Base-by-base conservation (phyloP, 2,329 filamentous ascomycete species). In the Bisporella sp. region DNA sequence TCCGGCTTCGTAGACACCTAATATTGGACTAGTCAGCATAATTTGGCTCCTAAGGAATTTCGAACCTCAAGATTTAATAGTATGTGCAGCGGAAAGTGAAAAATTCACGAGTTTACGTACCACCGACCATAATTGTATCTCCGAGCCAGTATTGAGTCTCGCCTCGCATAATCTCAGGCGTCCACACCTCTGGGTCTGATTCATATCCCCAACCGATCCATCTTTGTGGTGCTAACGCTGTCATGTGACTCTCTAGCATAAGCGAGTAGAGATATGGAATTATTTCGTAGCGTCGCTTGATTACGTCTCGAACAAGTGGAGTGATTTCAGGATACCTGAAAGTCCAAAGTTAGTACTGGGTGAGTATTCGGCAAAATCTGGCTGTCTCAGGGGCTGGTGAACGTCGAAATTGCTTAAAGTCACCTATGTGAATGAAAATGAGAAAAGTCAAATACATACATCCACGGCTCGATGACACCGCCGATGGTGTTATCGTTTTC, bases 171-270 rank as follows among this genome's bases (percentile, higher is more conserved):
- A 87, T 68, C 1, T 71, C 60, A 45, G 72, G 72, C 2, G 69
- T 78, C 85, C 85, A 89, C 0, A 89, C 79, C 53, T 81, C 78
- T 0, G 79, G 70, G 56, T 89, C 85, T 0, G 67, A 60, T 61
- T 88, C 84, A 58, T 84, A 87, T 30, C 82, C 84, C 83, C 84
- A 88, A 0, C 85, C 85, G 0, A 81, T 80, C 85, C 85, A 89
- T 47, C 84, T 72, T 59, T 87, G 84, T 0, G 84, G 80, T 1
- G 85, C 83, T 0, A 72, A 68, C 0, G 85, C 85, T 0, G 68
- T 73, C 44, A 71, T 66, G 61, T 88, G 84, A 28, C 79, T 82
- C 47, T 79, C 72, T 0, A 89, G 71, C 41, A 77, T 76, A 1
- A 82, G 72, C 0, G 81, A 82, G 66, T 89, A 89, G 6, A 85